These are phyloP conservation scores for Ophiostoma ulmi DNA, from an alignment of 2,329 filamentous ascomycete species.

Conservation along the genomic window DNA sequence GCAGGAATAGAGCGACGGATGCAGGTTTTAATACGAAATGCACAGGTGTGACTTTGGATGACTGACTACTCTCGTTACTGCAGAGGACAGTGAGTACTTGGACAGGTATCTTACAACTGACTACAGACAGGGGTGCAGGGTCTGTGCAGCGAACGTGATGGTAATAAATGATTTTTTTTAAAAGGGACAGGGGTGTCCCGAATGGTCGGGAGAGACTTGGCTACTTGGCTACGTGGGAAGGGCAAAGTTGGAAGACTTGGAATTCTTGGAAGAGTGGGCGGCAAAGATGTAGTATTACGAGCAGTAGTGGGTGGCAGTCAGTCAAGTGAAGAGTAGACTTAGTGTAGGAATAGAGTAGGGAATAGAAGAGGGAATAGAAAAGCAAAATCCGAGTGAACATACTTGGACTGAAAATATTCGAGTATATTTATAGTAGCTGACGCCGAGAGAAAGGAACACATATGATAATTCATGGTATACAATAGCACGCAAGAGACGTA, in stretches of 20 bases:
- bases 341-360: too few species aligned
- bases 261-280: constrained; percentile 10
- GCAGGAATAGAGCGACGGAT: not conserved
- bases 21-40: not conserved
- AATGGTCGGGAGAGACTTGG: constrained; percentile 8
- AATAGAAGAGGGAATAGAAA: not conserved
- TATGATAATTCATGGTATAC: not conserved
- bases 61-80: not conserved
- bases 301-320: not conserved
- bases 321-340: not conserved
- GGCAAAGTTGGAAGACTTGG: constrained; percentile 11
- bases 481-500: not conserved
- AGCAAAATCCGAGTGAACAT: not conserved
- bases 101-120: not conserved
- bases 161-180: not conserved
- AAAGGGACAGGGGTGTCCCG: constrained; percentile 7
- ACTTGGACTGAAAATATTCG: too few species aligned
- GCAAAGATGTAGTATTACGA: not conserved
- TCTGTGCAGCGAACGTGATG: constrained; percentile 5
- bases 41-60: not conserved
- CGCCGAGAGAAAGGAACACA: not conserved
- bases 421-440: not conserved
- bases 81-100: not conserved
- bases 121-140: not conserved
- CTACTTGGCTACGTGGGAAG: constrained; percentile 8